Evolutionary conservation across 176 grass and related monocot genomes (phyloP), one percentile per base, ranked within the genome.

Genomic region (Dactylis glomerata): DNA sequence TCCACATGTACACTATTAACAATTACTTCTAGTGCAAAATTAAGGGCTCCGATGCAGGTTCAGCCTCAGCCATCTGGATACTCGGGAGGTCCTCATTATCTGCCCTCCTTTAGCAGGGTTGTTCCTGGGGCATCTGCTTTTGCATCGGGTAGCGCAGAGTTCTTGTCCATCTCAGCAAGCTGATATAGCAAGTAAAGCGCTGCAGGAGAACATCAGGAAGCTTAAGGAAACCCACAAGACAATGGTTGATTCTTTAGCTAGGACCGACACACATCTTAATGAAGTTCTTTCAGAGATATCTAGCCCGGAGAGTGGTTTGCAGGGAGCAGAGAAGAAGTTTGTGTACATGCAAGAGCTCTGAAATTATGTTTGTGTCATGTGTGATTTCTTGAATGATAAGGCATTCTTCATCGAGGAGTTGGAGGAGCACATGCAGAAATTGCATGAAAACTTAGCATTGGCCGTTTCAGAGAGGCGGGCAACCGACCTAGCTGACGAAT

Each of bases 351-450:
- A 99, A 86, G 89, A 96, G 78, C 91, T 96, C 44, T 87, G 91
- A 11, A 83, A 96, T 23, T 99, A 95, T 85, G 85, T 96, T 72
- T 99, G 93, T 23, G 91, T 94, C 3, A 88, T 96, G 83, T 99
- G 92, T 75, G 93, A 99, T 84, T 96, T 94, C 78, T 92, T 99
- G 78, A 91, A 95, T 71, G 96, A 96, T 65, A 99, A 99, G 83
- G 91, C 96, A 1, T 95, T 92, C 76, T 92, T 85, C 44, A 94
- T 99, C 77, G 96, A 99, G 85, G 96, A 95, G 58, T 75, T 96
- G 75, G 93, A 99, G 87, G 96, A 96, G 30, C 85, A 89, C 71
- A 96, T 99, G 90, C 91, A 96, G 80, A 90, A 93, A 80, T 52
- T 96, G 73, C 91, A 99, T 6, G 90, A 96, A 79, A 93, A 88